phyloP scores from a whole-genome alignment of 768 basidiomycete species.

The Tulasnella calospora region DNA sequence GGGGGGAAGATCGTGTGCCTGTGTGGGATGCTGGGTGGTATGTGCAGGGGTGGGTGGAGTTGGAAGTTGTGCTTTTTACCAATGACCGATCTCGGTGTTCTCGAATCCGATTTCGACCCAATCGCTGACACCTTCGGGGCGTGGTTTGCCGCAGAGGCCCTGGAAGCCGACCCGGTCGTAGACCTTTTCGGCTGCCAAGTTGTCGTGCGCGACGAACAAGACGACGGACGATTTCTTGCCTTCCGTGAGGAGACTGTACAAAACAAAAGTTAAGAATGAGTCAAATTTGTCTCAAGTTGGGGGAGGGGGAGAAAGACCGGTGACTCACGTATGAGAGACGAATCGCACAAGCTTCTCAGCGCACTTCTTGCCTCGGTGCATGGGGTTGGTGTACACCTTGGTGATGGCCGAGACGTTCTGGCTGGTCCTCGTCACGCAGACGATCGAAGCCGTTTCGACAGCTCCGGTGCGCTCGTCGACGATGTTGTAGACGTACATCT shows the following conservation, averaged over 20 bases:
- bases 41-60: background rate
- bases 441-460: constrained; percentile 52
- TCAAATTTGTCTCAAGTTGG: constrained; percentile 32
- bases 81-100: constrained; percentile 53
- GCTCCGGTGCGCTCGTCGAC: constrained; percentile 22
- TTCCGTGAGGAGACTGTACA: constrained; percentile 30
- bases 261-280: background rate
- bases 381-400: constrained; percentile 61
- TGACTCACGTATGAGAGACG: constrained; percentile 24
- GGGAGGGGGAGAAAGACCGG: background rate
- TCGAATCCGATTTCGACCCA: constrained; percentile 69
- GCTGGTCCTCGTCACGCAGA: constrained; percentile 62
- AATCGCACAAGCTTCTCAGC: constrained; percentile 60
- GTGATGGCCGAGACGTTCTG: constrained; percentile 55
- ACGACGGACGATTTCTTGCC: constrained; percentile 50
- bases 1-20: background rate
- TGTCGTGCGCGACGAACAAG: constrained; percentile 60
- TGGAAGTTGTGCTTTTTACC: constrained; percentile 41
- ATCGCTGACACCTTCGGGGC: constrained; percentile 39
- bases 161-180: constrained; percentile 65
- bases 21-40: background rate
- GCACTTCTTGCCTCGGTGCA: constrained; percentile 50
- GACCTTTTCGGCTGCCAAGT: constrained; percentile 50
- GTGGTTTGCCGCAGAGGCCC: constrained; percentile 43
- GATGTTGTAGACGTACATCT: constrained; percentile 60